Percentiles rank a stretch among this genome's conserved stretches.
Evolutionary conservation across 805 yeast species (phyloP).

Genomic region (Sugiyamaella smithiae): DNA sequence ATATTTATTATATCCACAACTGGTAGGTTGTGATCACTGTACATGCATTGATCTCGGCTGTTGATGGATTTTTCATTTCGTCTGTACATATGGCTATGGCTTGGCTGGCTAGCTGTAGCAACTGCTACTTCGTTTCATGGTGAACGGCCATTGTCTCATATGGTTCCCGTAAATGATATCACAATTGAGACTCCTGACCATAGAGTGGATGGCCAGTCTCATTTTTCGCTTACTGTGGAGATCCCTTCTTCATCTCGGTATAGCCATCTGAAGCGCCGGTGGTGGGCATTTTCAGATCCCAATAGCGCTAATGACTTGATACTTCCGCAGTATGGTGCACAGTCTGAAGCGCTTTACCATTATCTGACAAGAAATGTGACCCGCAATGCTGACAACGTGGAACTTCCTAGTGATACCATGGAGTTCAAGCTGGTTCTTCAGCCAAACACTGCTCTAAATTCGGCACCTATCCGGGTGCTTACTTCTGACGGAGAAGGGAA

Average conservation of each 20-base stretch:
- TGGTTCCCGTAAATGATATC: constrained; percentile 11
- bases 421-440: constrained; percentile 25
- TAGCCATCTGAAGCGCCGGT: constrained; percentile 26
- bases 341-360: constrained; percentile 23
- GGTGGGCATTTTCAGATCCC: constrained; percentile 32
- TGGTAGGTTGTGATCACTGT: too few species aligned
- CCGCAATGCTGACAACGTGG: constrained; percentile 11
- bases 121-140: constrained; percentile 11
- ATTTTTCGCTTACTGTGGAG: constrained; percentile 19
- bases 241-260: constrained; percentile 25
- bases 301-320: constrained; percentile 14
- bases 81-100: not conserved
- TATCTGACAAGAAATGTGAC: constrained; percentile 27
- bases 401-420: constrained; percentile 22
- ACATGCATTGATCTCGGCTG: too few species aligned
- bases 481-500: constrained; percentile 20
- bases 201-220: not conserved
- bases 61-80: too few species aligned
- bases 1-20: too few species aligned
- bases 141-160: constrained; percentile 14
- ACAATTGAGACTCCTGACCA: constrained; percentile 12
- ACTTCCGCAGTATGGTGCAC: constrained; percentile 5
- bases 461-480: constrained; percentile 10
- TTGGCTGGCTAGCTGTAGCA: not conserved
- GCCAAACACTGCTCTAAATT: constrained; percentile 18